phyloP scores from a whole-genome alignment of 805 yeast species.

The Metschnikowia kunwiensis region DNA sequence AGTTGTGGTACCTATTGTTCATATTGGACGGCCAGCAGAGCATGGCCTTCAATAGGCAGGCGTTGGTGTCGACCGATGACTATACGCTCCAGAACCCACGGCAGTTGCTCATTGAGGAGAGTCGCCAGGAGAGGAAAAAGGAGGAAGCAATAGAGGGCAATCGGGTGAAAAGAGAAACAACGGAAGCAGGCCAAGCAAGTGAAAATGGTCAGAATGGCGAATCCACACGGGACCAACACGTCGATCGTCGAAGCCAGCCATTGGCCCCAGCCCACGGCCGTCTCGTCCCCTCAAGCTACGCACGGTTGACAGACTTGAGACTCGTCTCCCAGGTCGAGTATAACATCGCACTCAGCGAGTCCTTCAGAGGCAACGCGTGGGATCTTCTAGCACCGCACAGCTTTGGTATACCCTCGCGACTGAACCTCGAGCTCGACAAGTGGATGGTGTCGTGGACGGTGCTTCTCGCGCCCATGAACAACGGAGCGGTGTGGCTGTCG shows the following conservation, averaged over 20 bases:
- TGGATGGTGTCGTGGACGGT: conserved; percentile 86
- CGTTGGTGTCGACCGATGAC: conserved; percentile 50
- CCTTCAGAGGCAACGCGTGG: conserved; percentile 60
- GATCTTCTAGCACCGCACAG: conserved; percentile 55
- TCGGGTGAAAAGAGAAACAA: too few relatives aligned
- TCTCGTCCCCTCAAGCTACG: neutral
- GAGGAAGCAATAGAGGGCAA: neutral
- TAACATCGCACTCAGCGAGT: conserved; percentile 59
- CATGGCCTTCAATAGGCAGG: conserved; percentile 54
- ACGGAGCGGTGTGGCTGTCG: conserved; percentile 60
- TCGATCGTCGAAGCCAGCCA: too few relatives aligned
- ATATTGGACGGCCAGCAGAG: conserved; percentile 70
- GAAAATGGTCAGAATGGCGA: neutral
- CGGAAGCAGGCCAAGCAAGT: neutral
- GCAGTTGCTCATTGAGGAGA: conserved; percentile 26
- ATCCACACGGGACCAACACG: neutral
- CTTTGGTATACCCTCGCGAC: conserved; percentile 66
- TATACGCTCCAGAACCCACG: conserved; percentile 42
- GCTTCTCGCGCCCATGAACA: conserved; percentile 55
- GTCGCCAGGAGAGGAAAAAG: neutral
- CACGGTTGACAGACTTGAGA: conserved; percentile 46
- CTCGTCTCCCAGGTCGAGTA: conserved; percentile 66
- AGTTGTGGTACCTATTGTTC: conserved; percentile 64
- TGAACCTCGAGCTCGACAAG: conserved; percentile 63
- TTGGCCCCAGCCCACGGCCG: too few relatives aligned